phyloP scores from a whole-genome alignment of 371 early-diverging fungal genomes.

The Fennellomyces sp. region DNA sequence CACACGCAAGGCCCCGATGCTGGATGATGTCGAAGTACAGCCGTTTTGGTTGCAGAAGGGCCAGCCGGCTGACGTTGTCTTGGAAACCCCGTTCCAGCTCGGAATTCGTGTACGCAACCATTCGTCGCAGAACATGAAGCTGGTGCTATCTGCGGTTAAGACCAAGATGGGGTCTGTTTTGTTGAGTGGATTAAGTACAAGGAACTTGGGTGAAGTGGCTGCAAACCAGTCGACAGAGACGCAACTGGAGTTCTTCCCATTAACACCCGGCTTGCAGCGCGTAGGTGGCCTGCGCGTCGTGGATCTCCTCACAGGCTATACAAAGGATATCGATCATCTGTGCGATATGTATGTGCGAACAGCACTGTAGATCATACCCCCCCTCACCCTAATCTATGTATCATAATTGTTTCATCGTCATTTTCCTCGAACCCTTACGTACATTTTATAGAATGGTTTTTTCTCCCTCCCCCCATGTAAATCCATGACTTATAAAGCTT shows the following conservation, averaged over 20 bases:
- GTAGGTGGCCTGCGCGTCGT: slow-evolving; percentile 78
- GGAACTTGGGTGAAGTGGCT: slow-evolving; percentile 67
- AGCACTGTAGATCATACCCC: not conserved
- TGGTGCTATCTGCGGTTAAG: slow-evolving; percentile 73
- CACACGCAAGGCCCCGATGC: slow-evolving; percentile 76
- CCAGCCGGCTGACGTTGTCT: slow-evolving; percentile 30
- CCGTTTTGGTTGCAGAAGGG: slow-evolving; percentile 48
- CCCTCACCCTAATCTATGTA: not conserved
- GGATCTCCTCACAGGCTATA: slow-evolving; percentile 68
- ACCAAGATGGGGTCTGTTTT: slow-evolving; percentile 83
- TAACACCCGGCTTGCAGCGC: slow-evolving; percentile 84
- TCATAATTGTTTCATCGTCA: no score
- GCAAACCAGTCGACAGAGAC: slow-evolving; percentile 67
- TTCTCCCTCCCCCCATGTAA: not conserved
- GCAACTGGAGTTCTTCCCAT: slow-evolving; percentile 78
- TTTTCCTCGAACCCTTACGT: no score
- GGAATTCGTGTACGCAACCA: slow-evolving; percentile 59
- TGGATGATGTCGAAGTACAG: slow-evolving; percentile 79
- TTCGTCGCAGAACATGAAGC: slow-evolving; percentile 60
- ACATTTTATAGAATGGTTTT: no score
- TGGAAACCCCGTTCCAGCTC: slow-evolving; percentile 73
- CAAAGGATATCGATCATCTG: slow-evolving; percentile 71
- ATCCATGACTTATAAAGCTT: not conserved
- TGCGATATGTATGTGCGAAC: slow-evolving; percentile 64
- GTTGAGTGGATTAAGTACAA: slow-evolving; percentile 73